Percentiles rank a stretch among this genome's conserved stretches.
These are phyloP conservation scores for Boletus pseudo-olivaceus DNA, from an alignment of 768 basidiomycete genomes.

Conservation along the genomic window DNA sequence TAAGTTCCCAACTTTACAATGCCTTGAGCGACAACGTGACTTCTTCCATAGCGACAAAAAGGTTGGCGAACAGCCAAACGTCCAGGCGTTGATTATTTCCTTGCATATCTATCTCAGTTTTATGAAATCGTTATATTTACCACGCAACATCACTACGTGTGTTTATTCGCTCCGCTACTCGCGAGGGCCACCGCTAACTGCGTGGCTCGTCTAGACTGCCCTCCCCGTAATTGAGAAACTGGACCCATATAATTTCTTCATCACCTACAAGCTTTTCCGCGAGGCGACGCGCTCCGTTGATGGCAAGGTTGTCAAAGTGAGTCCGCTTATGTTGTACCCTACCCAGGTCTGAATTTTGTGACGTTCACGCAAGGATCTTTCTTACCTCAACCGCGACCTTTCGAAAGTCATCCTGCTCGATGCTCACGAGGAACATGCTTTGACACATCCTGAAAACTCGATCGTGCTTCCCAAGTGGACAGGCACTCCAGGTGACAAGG, in stretches of 20 bases:
- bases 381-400: conserved; percentile 92
- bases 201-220: conserved; percentile 61
- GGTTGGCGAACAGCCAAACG: conserved; percentile 98
- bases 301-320: conserved; percentile 82
- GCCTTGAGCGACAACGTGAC: background rate
- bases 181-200: background rate
- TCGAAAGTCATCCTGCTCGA: conserved; percentile 88
- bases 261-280: conserved; percentile 87
- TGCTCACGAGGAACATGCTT: conserved; percentile 72
- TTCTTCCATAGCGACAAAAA: conserved; percentile 64
- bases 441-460: conserved; percentile 84
- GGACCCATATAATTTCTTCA: conserved; percentile 88
- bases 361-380: conserved; percentile 60
- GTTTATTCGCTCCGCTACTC: conserved; percentile 28
- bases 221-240: conserved; percentile 87
- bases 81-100: conserved; percentile 97
- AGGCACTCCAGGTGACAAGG: conserved; percentile 70
- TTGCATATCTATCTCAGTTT: conserved; percentile 95
- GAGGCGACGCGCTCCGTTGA: conserved; percentile 84
- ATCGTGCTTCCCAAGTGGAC: conserved; percentile 84
- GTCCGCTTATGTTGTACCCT: background rate
- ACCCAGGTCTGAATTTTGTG: background rate
- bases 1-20: conserved; percentile 41
- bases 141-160: conserved; percentile 80
- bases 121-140: conserved; percentile 98